Evolutionary conservation across 2,329 filamentous ascomycete species (phyloP), one percentile per base, ranked within the genome.

Genomic region (Lasiodiplodia hormozganensis): DNA sequence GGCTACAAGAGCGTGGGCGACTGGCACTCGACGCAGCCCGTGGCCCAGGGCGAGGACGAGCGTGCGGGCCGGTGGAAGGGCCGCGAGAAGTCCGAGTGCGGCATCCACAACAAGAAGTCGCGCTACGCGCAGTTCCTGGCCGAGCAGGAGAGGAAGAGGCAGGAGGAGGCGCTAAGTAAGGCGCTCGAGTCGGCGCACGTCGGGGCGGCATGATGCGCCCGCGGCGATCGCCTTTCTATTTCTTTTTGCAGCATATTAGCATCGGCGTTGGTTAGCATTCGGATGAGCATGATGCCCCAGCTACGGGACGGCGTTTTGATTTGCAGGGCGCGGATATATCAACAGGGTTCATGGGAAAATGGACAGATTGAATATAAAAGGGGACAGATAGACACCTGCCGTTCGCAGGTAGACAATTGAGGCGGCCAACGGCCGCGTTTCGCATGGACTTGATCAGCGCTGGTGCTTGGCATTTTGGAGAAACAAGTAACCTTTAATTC

Each of bases 1-100:
- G 96, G 96, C n/a, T 99, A 99, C 87, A 97, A 98, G 87, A 97
- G 93, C 72, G 87, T 99, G 71, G 96, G 96, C 70, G 96, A 99
- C 85, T 98, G 94, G 93, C 96, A 99, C 86, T 97, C 94, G 62
- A 99, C 96, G 4, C 91, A 85, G 72, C 94, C 96, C 14, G 94
- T 98, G 70, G 89, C 86, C 71, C 93, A 95, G 69, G 92, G 92
- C 72, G 96, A 99, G 82, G 96, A 98, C 76, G 96, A 99, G 88
- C 91, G 96, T 64, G 92, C 96, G 10, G 96, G 96, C 69, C 90
- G 96, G 73, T 99, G 96, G 96, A 97, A 97, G 87, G 96, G 96
- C 70, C 92, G 94, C 81, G 84, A 87, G 76, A 99, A 99, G 90
- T 96, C 94, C 18, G 96, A 99, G 85, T 99, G 96, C 80, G 96